phyloP scores from a whole-genome alignment of 257 asterid genomes.

The Sherardia arvensis region DNA sequence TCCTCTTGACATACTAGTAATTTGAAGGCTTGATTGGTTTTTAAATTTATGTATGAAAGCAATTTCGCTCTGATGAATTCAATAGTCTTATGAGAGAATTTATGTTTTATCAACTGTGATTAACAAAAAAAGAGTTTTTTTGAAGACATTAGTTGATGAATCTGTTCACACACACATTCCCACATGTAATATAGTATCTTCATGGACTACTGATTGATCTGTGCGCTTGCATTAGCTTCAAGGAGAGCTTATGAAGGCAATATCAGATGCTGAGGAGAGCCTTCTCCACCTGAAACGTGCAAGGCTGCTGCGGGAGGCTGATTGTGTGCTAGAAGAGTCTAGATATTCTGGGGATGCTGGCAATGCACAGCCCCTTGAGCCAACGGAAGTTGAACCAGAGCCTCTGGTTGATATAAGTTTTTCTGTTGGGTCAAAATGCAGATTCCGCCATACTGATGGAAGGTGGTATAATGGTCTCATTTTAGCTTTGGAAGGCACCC shows the following conservation, averaged over 20 bases:
- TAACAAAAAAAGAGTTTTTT: background rate
- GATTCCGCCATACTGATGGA: conserved; percentile 81
- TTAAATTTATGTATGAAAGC: too few relatives aligned
- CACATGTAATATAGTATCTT: too few relatives aligned
- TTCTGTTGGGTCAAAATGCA: conserved; percentile 77
- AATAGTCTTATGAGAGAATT: too few relatives aligned
- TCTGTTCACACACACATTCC: background rate
- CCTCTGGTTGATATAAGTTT: conserved; percentile 43
- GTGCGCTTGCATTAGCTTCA: conserved; percentile 36
- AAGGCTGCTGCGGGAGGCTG: conserved; percentile 67
- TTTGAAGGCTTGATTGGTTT: background rate
- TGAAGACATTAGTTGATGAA: background rate
- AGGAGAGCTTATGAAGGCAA: conserved; percentile 64
- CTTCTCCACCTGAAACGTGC: conserved; percentile 76
- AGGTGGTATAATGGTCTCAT: conserved; percentile 83
- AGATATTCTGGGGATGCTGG: conserved; percentile 24
- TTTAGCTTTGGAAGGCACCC: conserved; percentile 56
- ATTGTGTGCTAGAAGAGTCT: conserved; percentile 36
- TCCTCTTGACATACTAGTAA: background rate
- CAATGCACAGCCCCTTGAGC: conserved; percentile 42
- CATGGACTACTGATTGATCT: conserved; percentile 4
- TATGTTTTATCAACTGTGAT: background rate
- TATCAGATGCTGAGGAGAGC: conserved; percentile 80
- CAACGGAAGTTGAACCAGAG: conserved; percentile 37
- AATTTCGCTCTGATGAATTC: background rate